Conservation (phyloP, 495 filamentous ascomycete genomes). For the Aspergillus carlsbadensis region DNA sequence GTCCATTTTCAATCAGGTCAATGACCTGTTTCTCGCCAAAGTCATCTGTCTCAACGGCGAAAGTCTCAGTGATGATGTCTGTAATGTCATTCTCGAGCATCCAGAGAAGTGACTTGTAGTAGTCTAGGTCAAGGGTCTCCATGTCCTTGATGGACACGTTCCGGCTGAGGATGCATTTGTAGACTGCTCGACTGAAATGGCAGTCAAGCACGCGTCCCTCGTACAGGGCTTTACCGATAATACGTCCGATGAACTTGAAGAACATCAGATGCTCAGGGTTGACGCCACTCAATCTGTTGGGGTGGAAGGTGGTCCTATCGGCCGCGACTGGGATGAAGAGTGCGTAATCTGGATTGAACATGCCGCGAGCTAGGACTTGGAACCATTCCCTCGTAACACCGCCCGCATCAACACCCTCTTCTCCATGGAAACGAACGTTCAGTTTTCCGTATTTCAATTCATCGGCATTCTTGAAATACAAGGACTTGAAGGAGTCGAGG, state of each 20-base stretch:
- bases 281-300: constrained; percentile 86
- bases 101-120: constrained; percentile 99
- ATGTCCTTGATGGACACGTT: constrained; percentile 98
- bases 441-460: constrained; percentile 99
- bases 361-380: constrained; percentile 92
- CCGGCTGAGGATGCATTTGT: constrained; percentile 94
- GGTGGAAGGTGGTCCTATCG: constrained; percentile 99
- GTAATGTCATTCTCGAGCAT: constrained; percentile 99
- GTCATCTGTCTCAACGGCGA: constrained; percentile 87
- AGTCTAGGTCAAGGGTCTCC: constrained; percentile 97
- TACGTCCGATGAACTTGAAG: constrained; percentile 99
- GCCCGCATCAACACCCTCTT: constrained; percentile 97
- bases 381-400: constrained; percentile 99
- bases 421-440: constrained; percentile 94
- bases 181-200: constrained; percentile 97
- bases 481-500: constrained; percentile 93
- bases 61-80: constrained; percentile 97
- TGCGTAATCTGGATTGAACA: constrained; percentile 99
- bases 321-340: constrained; percentile 95
- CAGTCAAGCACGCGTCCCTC: constrained; percentile 95
- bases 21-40: constrained; percentile 87
- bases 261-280: constrained; percentile 96
- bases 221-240: constrained; percentile 98
- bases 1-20: constrained; percentile 83
- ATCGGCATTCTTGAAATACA: constrained; percentile 91